Conservation (phyloP, 768 basidiomycete genomes). For the Termitomyces titanicus region DNA sequence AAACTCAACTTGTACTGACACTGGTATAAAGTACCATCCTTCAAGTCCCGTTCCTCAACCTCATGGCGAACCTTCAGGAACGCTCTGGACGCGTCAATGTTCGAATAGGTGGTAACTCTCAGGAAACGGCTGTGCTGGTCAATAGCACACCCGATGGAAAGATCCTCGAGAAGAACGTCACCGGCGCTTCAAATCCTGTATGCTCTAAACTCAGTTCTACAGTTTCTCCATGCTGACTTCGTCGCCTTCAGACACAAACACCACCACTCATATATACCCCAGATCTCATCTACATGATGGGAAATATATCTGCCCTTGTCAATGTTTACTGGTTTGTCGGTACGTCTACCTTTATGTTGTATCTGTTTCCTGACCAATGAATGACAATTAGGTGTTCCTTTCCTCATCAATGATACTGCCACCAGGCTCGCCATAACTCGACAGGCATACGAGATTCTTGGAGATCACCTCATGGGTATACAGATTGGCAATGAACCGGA, state of each 20-base stretch:
- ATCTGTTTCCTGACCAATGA: neutral
- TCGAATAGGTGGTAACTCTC: conserved; percentile 80
- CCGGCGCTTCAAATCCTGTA: conserved; percentile 17
- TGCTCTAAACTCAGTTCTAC: neutral
- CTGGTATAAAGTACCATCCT: conserved; percentile 33
- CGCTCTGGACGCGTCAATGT: conserved; percentile 60
- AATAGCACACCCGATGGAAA: conserved; percentile 41
- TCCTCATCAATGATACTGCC: conserved; percentile 55
- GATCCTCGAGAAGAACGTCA: conserved; percentile 20
- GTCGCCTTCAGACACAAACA: conserved; percentile 51
- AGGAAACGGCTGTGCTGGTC: conserved; percentile 59
- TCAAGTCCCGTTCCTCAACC: conserved; percentile 68
- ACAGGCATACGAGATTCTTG: conserved; percentile 59
- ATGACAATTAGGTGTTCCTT: conserved; percentile 41
- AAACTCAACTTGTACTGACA: neutral
- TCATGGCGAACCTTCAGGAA: conserved; percentile 67
- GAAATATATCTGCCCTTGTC: conserved; percentile 57
- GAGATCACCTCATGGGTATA: conserved; percentile 60
- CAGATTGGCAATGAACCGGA: conserved; percentile 73
- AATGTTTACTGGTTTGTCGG: conserved; percentile 69
- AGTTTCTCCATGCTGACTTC: neutral
- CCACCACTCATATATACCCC: conserved; percentile 62
- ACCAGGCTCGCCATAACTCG: conserved; percentile 56
- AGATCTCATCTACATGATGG: conserved; percentile 66
- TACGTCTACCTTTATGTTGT: conserved; percentile 10